A percentile compares a stretch with the other conserved stretches of the same genome.
Evolutionary conservation across 139 green algal genomes (phyloP).

Genomic region (Chlorella sp.): DNA sequence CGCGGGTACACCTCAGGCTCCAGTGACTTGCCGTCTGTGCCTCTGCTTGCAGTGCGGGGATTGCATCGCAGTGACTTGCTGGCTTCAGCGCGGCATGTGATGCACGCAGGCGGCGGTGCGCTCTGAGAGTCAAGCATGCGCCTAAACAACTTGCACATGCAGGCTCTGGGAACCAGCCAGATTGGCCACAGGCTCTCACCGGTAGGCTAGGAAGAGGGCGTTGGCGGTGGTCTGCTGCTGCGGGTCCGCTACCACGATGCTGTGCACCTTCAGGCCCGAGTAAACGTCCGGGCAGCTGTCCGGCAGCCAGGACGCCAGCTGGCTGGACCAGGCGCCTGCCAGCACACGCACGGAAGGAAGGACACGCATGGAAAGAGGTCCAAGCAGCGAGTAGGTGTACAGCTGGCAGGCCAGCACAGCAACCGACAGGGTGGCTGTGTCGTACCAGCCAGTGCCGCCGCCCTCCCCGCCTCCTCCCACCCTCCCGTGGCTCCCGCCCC

Average conservation of each 20-base stretch:
- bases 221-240: conserved; percentile 38
- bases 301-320: conserved; percentile 55
- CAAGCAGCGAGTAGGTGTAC: neutral
- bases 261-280: conserved; percentile 76
- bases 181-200: neutral
- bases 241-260: conserved; percentile 65
- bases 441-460: too few species aligned
- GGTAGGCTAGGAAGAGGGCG: conserved; percentile 59
- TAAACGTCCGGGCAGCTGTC: conserved; percentile 31
- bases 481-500: too few species aligned
- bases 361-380: neutral
- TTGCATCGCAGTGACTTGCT: neutral
- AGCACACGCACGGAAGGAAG: too few species aligned
- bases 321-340: conserved; percentile 67
- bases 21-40: conserved; percentile 27
- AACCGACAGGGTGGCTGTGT: too few species aligned
- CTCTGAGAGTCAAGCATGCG: neutral
- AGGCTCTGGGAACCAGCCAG: neutral
- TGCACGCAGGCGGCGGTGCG: neutral
- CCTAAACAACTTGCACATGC: neutral
- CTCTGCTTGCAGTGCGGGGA: neutral
- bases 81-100: neutral
- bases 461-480: too few species aligned
- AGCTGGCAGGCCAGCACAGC: too few species aligned
- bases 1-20: conserved; percentile 86